Conservation (phyloP, 2,329 filamentous ascomycete genomes). For the Exophiala alcalophila region DNA sequence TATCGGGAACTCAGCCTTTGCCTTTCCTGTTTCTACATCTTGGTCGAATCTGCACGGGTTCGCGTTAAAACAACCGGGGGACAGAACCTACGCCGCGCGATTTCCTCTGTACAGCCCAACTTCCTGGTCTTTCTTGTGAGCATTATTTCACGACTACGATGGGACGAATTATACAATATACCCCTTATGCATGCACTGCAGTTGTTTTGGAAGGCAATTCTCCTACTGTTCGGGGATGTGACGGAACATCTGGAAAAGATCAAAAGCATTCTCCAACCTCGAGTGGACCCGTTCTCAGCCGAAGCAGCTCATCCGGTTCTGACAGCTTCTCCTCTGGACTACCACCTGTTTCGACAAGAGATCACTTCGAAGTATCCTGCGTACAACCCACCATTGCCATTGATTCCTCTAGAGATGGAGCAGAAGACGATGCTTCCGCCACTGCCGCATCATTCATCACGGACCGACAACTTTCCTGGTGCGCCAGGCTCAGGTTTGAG, state of each 20-base stretch:
- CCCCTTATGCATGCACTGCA: constrained; percentile 70
- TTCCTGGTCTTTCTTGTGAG: constrained; percentile 27
- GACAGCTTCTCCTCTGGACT: constrained; percentile 90
- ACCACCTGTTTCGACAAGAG: constrained; percentile 93
- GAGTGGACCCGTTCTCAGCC: constrained; percentile 59
- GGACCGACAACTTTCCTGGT: constrained; percentile 57
- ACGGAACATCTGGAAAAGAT: constrained; percentile 64
- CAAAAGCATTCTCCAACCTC: constrained; percentile 64
- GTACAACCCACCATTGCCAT: constrained; percentile 81
- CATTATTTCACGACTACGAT: constrained; percentile 52
- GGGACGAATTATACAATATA: constrained; percentile 58
- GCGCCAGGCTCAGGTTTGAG: constrained; percentile 39
- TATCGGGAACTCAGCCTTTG: constrained; percentile 29
- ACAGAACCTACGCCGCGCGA: constrained; percentile 16
- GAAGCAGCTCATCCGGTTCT: constrained; percentile 63
- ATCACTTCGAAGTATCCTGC: constrained; percentile 97
- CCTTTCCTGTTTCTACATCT: constrained; percentile 29
- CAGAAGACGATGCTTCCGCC: constrained; percentile 88
- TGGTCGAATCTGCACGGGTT: constrained; percentile 28
- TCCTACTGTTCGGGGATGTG: constrained; percentile 80
- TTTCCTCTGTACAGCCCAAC: constrained; percentile 25
- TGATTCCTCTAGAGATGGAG: constrained; percentile 82
- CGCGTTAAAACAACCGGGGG: constrained; percentile 16
- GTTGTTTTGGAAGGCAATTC: constrained; percentile 85
- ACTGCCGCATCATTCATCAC: constrained; percentile 69